phyloP scores from a whole-genome alignment of 164 flowering plant genomes.

The Tetrastigma voinierianum region DNA sequence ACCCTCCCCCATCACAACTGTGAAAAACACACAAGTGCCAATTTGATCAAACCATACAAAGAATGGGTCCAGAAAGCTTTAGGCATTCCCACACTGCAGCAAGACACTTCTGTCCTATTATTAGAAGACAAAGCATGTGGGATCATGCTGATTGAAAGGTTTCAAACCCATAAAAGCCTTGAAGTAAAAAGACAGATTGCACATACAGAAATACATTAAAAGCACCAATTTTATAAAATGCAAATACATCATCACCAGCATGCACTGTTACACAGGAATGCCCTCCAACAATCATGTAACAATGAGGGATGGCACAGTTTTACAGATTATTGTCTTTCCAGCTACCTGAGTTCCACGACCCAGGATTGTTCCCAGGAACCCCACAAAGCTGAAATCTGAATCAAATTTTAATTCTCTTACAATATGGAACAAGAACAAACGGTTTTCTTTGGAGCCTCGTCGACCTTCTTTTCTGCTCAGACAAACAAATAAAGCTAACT shows the following conservation, averaged over 20 bases:
- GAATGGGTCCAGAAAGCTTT: too few species aligned
- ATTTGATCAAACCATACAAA: too few species aligned
- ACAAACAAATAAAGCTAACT: constrained; percentile 7
- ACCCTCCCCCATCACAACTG: too few species aligned
- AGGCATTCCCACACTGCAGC: too few species aligned
- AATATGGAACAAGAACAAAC: constrained; percentile 57
- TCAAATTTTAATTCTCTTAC: constrained; percentile 16
- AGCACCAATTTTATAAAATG: constrained; percentile 15
- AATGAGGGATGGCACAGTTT: constrained; percentile 19
- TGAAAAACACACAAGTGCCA: too few species aligned
- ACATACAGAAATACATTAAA: constrained; percentile 10
- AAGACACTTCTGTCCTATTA: too few species aligned
- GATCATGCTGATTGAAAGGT: not conserved
- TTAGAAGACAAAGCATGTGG: not conserved
- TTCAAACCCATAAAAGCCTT: not conserved
- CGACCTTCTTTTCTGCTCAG: constrained; percentile 55
- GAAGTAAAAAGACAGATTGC: not conserved
- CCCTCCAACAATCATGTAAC: constrained; percentile 18
- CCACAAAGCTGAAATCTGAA: constrained; percentile 10
- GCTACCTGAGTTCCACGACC: constrained; percentile 9
- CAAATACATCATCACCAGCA: constrained; percentile 15
- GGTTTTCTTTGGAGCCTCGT: constrained; percentile 50
- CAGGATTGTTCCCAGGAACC: not conserved
- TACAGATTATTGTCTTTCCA: constrained; percentile 15
- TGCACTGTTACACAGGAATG: constrained; percentile 17